Base-by-base conservation (phyloP, 2,329 filamentous ascomycete genomes). In the Sporothrix mexicana region DNA sequence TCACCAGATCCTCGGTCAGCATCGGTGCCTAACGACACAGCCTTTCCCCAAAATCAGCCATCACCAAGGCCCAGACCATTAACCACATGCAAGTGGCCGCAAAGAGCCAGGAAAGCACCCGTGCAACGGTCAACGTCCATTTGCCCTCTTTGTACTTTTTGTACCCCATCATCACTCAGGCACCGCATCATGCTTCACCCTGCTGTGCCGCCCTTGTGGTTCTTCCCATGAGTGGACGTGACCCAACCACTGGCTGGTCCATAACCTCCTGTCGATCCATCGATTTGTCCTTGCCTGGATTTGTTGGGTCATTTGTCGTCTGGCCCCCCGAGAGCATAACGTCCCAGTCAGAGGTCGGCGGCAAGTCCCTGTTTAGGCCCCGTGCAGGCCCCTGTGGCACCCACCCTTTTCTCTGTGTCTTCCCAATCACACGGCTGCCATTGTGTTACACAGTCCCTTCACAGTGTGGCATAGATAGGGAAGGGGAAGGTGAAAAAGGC, bases 391-490 rank as follows among this genome's bases (percentile, higher is more conserved):
- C 41, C 45, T 61, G 20, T 47, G 45, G 43, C 61, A 66, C 43
- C 61, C 41, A 25, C 41, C 20, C 49, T 7, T 9, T 36, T 59
- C 20, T 9, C 17, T 6, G 51, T 51, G 12, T 8, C n/a, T 8
- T 41, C 7, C n/a, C 15, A 12, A 17, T 25, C 12, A 49, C 43
- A 23, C 20, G 62, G 62, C 43, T 49, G 62, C 43, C n/a, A 20
- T 66, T 66, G 61, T 66, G 62, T 49, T 30, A 49, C 62, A 49
- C 43, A 47, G 43, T 66, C 13, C 30, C 23, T 17, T 66, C 59
- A 66, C 62, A 66, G 45, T 47, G 62, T 49, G 20, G 10, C 43
- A 43, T 25, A 7, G 30, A 36, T 36, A 7, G 62, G 36, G 43
- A 66, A 6, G 62, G 20, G 20, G 62, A 13, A 30, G 62, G 30